Base-by-base conservation (phyloP, 75 land plant genomes). In the Picea glauca region DNA sequence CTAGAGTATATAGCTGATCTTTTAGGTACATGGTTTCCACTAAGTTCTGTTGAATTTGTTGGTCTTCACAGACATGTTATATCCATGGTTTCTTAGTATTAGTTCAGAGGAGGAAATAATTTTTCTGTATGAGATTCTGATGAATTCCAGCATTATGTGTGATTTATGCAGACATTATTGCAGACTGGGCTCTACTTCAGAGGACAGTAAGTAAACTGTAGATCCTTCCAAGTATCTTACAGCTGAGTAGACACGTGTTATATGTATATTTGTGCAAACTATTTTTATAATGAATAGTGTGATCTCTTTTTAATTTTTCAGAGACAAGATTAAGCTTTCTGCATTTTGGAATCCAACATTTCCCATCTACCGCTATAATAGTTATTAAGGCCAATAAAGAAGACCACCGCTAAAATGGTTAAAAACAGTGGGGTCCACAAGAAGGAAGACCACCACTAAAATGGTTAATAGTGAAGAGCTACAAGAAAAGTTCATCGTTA, bases 121-220 rank as follows among this genome's bases (percentile, higher is more conserved):
- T 21, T 26, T 74, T 57, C 18, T 31, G 12, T 46, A 46, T 46
- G 57, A 82, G 62, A 78, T 78, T 57, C 82, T 82, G 33, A 80
- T 70, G 72, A 64, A 58, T 70, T 75, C 74, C 62, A 56, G 81
- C 56, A 75, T 54, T 13, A 50, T 79, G 15, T 58, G 30, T 64
- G 68, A 62, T 58, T 40, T 80, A 61, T 79, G 60, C 97, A 94
- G 97, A 50, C 86, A 92, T 79, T 94, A 92, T 75, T 94, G 97
- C 81, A 77, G 93, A 76, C 75, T 82, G 80, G 97, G 97, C 30
- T 92, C 97, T 20, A 94, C 94, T 58, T 74, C 82, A 72, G 78
- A 85, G 77, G 86, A 67, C 76, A 78, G 97, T 94, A 82, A 90
- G 92, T 80, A 60, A 32, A 72, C 70, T 57, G 32, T 4, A 56